Base-by-base conservation (phyloP, 2,329 filamentous ascomycete genomes). In the Phaeoacremonium minimum region DNA sequence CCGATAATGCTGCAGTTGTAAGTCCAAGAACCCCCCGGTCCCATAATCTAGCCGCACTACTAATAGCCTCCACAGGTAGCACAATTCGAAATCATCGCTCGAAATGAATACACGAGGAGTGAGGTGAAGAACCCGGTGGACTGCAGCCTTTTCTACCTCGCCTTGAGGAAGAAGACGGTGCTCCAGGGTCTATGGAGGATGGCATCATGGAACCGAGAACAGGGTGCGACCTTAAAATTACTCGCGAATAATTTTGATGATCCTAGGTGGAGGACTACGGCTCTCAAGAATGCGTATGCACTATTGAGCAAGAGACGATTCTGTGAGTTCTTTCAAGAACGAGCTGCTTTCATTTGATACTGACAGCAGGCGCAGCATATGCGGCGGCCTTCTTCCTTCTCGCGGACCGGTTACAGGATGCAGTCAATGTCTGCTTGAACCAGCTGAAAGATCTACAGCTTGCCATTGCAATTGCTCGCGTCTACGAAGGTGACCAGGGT, bases 221-320 rank as follows among this genome's bases (percentile, higher is more conserved):
- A 97, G 60, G 68, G 61, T 3, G 80, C 85, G 0, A 98, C 93
- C 0, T 77, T 83, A 41, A 80, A 77, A 42, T 71, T 98, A 18
- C 68, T 98, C 15, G 75, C 83, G n/a, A 94, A 96, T 52, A 89
- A 97, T 57, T 98, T 98, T 58, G 73, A 79, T 4, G 86, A 95
- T 43, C 74, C 82, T 1, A 84, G 87, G 48, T 97, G 93, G 87
- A 85, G 78, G 56, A 95, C 86, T 2, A 80, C 87, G 5, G 93
- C 93, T 1, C 67, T 95, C 41, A 98, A 98, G 63, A 98, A 98
- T 57, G 93, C 93, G 0, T 98, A 96, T 61, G 91, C 93, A 4
- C 63, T 98, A 37, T 82, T 98, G 55, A 93, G 91, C 46, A 94
- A 89, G 61, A 77, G 88, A 30, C 75, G 93, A 33, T 96, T 96